Percentiles rank a stretch among this genome's conserved stretches.
Conservation (phyloP, 2,329 filamentous ascomycete genomes). For the Curvularia sp. region DNA sequence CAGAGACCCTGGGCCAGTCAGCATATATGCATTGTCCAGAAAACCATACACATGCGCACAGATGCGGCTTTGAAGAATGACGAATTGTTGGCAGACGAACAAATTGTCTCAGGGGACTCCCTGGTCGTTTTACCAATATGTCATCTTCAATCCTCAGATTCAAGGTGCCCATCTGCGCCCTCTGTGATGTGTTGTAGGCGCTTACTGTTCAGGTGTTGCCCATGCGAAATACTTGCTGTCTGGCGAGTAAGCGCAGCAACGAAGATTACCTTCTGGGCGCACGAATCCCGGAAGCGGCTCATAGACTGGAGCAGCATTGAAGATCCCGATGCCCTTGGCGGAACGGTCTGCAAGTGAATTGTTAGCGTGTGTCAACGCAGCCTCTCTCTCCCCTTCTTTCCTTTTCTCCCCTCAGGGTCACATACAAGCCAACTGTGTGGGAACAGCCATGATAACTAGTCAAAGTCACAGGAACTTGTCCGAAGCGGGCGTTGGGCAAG, state of each 20-base stretch:
- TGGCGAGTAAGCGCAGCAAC: conserved; percentile 93
- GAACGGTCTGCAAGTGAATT: conserved; percentile 71
- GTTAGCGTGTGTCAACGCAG: conserved; percentile 19
- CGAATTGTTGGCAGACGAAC: background rate
- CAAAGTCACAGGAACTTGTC: conserved; percentile 73
- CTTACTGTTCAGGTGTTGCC: conserved; percentile 79
- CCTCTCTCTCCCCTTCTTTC: background rate
- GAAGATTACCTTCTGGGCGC: conserved; percentile 86
- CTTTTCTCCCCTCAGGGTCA: conserved; percentile 21
- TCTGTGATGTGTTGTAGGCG: background rate
- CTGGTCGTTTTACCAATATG: background rate
- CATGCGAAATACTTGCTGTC: conserved; percentile 97
- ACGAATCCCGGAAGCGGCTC: conserved; percentile 80
- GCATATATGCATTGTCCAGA: conserved; percentile 7
- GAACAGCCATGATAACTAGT: conserved; percentile 93
- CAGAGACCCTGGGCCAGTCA: conserved; percentile 67
- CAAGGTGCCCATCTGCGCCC: background rate
- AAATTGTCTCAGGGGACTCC: background rate
- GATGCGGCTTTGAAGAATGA: conserved; percentile 8
- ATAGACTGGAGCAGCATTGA: conserved; percentile 91
- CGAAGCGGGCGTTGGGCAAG: conserved; percentile 37
- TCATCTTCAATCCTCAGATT: background rate
- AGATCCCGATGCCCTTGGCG: conserved; percentile 92
- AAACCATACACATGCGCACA: background rate
- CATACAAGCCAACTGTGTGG: conserved; percentile 90